Evolutionary conservation across 768 basidiomycete genomes (phyloP).

Genomic region (Scleroderma citrinum): DNA sequence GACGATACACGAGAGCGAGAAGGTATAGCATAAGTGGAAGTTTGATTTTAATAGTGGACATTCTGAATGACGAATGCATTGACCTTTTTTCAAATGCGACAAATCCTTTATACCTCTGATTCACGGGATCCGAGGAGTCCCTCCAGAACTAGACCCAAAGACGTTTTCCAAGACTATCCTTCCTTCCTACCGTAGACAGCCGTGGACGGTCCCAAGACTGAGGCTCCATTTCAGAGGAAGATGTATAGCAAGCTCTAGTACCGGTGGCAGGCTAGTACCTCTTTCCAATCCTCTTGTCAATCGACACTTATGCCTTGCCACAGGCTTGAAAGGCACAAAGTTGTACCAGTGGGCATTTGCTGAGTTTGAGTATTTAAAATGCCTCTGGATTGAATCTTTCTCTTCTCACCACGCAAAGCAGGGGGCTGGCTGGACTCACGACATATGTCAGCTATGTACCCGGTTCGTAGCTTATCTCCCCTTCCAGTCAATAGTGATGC

Average conservation of each 20-base stretch:
- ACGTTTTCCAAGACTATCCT: conserved; percentile 60
- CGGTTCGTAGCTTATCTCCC: background rate
- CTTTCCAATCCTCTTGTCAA: background rate
- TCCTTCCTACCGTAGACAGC: conserved; percentile 69
- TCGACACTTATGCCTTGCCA: background rate
- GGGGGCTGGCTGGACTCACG: conserved; percentile 3
- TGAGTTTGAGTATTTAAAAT: conserved; percentile 10
- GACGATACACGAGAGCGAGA: no score
- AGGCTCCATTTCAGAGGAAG: conserved; percentile 48
- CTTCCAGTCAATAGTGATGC: conserved; percentile 27
- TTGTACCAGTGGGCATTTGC: conserved; percentile 93
- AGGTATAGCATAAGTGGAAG: no score
- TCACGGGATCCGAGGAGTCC: no score
- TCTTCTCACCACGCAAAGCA: background rate
- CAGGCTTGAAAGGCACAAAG: conserved; percentile 64
- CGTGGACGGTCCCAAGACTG: conserved; percentile 58
- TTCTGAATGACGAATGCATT: no score
- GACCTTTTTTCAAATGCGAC: no score
- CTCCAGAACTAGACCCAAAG: conserved; percentile 23
- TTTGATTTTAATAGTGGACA: no score
- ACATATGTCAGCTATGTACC: background rate
- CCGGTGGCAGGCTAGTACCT: conserved; percentile 54
- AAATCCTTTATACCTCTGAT: no score
- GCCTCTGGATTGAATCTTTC: conserved; percentile 4
- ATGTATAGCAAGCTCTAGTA: conserved; percentile 78